Evolutionary conservation across 2,329 filamentous ascomycete species (phyloP).

Genomic region (Epichloe glyceriae): DNA sequence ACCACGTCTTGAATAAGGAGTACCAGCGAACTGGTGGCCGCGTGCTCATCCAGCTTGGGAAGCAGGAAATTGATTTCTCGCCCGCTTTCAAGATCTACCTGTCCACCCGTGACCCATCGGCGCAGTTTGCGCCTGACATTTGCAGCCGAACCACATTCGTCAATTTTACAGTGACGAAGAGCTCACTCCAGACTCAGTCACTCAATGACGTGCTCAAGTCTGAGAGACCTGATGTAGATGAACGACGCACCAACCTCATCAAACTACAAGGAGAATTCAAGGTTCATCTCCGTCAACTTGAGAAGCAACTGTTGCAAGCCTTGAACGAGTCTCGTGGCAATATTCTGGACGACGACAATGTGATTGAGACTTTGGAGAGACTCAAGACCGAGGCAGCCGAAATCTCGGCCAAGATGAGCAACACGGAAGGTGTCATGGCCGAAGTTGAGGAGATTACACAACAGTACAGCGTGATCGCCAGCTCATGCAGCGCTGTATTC

Average conservation of each 20-base stretch:
- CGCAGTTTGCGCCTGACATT: conserved; percentile 88
- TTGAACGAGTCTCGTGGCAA: conserved; percentile 96
- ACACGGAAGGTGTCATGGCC: conserved; percentile 95
- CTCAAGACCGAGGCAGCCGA: conserved; percentile 96
- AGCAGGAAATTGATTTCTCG: conserved; percentile 98
- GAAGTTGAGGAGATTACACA: conserved; percentile 94
- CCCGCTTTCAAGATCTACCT: conserved; percentile 91
- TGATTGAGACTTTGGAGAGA: conserved; percentile 94
- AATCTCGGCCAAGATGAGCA: conserved; percentile 89
- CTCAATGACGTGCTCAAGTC: conserved; percentile 96
- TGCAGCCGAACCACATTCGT: conserved; percentile 98
- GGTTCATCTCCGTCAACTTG: conserved; percentile 88
- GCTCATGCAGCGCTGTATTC: conserved; percentile 93
- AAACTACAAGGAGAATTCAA: conserved; percentile 99
- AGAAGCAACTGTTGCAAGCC: conserved; percentile 86
- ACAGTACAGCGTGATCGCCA: conserved; percentile 86
- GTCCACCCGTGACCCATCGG: conserved; percentile 90
- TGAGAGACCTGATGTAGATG: conserved; percentile 92
- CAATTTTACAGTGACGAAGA: conserved; percentile 98
- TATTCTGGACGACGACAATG: conserved; percentile 94
- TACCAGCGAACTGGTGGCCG: conserved; percentile 97
- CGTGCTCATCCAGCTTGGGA: conserved; percentile 94
- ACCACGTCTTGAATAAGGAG: conserved; percentile 98
- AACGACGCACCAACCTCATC: conserved; percentile 91
- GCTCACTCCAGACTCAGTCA: conserved; percentile 95